Evolutionary conservation across 2,329 filamentous ascomycete genomes (phyloP).

Genomic region (Pyrenophora teres): DNA sequence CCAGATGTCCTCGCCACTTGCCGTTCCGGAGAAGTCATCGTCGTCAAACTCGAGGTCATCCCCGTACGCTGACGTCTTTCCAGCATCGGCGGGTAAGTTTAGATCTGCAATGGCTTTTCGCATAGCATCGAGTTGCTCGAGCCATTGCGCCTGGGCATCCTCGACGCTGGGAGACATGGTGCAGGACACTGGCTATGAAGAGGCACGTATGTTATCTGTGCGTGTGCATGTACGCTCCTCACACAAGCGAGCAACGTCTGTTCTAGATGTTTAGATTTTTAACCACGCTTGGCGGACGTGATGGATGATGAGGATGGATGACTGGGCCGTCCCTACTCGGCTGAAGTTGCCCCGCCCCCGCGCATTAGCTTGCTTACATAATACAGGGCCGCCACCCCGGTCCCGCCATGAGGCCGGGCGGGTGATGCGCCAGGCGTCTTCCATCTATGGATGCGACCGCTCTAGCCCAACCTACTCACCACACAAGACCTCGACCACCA

Average conservation of each 20-base stretch:
- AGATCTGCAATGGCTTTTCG: slow-evolving; percentile 79
- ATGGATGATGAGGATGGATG: slow-evolving; percentile 21
- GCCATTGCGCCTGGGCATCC: slow-evolving; percentile 71
- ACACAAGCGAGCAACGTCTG: no score
- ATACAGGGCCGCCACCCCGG: slow-evolving; percentile 6
- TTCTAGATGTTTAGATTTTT: not conserved
- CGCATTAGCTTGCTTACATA: slow-evolving; percentile 28
- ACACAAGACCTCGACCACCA: not conserved
- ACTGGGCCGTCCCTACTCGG: slow-evolving; percentile 12
- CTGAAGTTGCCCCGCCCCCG: slow-evolving; percentile 30
- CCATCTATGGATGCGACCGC: not conserved
- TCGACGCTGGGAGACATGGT: slow-evolving; percentile 48
- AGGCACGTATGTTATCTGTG: no score
- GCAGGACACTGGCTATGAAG: no score
- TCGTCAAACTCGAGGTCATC: slow-evolving; percentile 68
- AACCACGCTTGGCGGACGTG: slow-evolving; percentile 17
- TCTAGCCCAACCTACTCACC: not conserved
- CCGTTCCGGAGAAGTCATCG: slow-evolving; percentile 64
- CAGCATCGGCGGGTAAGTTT: slow-evolving; percentile 57
- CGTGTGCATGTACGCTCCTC: no score
- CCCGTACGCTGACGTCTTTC: slow-evolving; percentile 57
- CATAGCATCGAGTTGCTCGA: slow-evolving; percentile 84
- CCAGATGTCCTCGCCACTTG: slow-evolving; percentile 83
- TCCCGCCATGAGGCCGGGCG: not conserved
- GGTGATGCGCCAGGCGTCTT: not conserved